Base-by-base conservation (phyloP, 495 filamentous ascomycete species). In the Xylaria cubensis region DNA sequence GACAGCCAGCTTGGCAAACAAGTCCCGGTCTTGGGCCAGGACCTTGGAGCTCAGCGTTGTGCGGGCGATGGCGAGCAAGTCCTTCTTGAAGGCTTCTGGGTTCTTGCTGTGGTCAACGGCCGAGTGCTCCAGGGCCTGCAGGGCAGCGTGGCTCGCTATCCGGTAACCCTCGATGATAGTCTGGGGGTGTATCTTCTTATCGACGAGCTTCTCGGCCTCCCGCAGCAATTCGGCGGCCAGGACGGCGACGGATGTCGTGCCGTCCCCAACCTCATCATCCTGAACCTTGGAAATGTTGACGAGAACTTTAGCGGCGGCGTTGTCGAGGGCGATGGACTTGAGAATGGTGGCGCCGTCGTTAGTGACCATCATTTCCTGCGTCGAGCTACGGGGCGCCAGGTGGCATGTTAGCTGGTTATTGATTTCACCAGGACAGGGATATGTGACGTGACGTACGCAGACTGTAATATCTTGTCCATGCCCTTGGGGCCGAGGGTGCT, bases 221-320 rank as follows among this genome's bases (percentile, higher is more conserved):
- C 97, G 92, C 63, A 99, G 88, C 55, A 99, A 88, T 85, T 99
- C 96, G 29, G 96, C 97, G 26, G 96, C 94, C 72, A 99, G 85
- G 15, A 99, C 97, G 39, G 96, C 91, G 21, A 99, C 96, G 10
- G 87, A 89, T 3, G 85, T 87, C 39, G 96, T 99, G 12, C 96
- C 96, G 77, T 99, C 96, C 75, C 96, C 96, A 29, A 98, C 96
- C 79, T 98, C 97, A 80, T 99, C 96, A 78, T 99, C 96, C 80
- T 99, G 96, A 4, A 99, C 96, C 84, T 99, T 99, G 64, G 96
- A 98, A 79, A 99, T 98, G 81, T 99, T 99, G 74, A 99, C 96
- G 58, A 99, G 88, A 3, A 95, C 93, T 84, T 99, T 99, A 29
- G 96, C 96, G 0, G 96, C 96, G 26, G 96, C 96, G 81, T 99